Evolutionary conservation across 495 filamentous ascomycete species (phyloP).

Genomic region (Trichoderma reesei): DNA sequence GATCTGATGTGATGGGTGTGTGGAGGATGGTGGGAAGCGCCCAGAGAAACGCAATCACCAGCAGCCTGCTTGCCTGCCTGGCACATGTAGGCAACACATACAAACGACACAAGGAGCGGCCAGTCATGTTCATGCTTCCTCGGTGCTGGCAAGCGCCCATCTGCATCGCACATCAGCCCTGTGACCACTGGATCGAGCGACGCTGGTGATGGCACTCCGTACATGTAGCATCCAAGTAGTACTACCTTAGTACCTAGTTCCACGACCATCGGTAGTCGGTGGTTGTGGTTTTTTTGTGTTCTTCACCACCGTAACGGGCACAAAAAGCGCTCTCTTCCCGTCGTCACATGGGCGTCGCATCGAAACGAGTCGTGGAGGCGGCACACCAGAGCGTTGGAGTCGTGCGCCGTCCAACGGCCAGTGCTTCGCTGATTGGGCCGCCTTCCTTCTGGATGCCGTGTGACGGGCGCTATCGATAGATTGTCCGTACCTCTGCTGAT

Average conservation of each 20-base stretch:
- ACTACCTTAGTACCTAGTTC: too few species aligned
- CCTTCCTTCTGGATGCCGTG: neutral
- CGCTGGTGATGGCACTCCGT: neutral
- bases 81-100: too few species aligned
- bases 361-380: neutral
- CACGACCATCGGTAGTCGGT: too few species aligned
- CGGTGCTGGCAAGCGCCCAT: neutral
- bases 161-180: neutral
- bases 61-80: neutral
- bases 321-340: too few species aligned
- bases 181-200: neutral
- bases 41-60: neutral
- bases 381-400: too few species aligned
- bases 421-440: neutral
- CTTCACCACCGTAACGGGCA: too few species aligned
- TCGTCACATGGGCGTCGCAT: neutral
- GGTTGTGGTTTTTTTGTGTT: too few species aligned
- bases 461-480: slow-evolving; percentile 2
- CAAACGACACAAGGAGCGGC: too few species aligned
- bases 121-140: too few species aligned
- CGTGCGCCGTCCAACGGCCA: neutral
- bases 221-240: too few species aligned
- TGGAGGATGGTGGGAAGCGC: slow-evolving; percentile 6
- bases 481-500: neutral
- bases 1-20: neutral